Conservation (phyloP, 2,329 filamentous ascomycete species). For the Phaeosphaeriaceae sp. region DNA sequence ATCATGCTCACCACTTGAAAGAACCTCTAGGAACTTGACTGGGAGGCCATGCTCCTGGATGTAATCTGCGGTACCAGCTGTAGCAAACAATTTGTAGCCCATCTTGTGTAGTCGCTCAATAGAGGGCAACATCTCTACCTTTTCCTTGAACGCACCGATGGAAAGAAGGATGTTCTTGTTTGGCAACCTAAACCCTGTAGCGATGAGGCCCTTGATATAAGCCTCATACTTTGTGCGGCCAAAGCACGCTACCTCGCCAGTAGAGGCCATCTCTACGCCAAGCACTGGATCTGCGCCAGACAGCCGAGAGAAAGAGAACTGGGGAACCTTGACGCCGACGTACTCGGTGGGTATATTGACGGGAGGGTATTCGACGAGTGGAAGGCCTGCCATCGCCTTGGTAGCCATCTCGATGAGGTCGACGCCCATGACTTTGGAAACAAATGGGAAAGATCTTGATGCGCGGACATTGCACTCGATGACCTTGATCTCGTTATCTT, state of each 20-base stretch:
- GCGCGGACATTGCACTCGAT: conserved; percentile 99
- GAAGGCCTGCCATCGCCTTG: conserved; percentile 89
- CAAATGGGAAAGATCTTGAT: conserved; percentile 95
- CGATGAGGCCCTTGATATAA: conserved; percentile 93
- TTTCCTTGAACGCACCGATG: conserved; percentile 97
- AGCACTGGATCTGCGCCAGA: conserved; percentile 95
- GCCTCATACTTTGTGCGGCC: conserved; percentile 96
- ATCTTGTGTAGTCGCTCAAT: conserved; percentile 87
- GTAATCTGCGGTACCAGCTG: conserved; percentile 95
- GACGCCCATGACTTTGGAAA: conserved; percentile 97
- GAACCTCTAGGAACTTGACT: conserved; percentile 90
- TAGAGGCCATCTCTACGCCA: conserved; percentile 99
- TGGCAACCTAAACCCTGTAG: conserved; percentile 94
- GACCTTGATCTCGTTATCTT: conserved; percentile 99
- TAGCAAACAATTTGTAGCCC: conserved; percentile 95
- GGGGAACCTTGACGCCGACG: conserved; percentile 96
- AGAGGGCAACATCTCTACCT: conserved; percentile 94
- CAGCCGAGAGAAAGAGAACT: conserved; percentile 98
- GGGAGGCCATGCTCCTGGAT: conserved; percentile 89
- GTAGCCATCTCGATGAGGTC: conserved; percentile 99
- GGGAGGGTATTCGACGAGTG: conserved; percentile 81
- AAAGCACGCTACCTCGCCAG: conserved; percentile 96
- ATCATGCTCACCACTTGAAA: conserved; percentile 66
- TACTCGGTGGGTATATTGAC: conserved; percentile 78
- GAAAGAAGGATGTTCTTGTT: conserved; percentile 95